Conservation (phyloP, 176 grass and related monocot genomes). For the Saccharum officinarum region DNA sequence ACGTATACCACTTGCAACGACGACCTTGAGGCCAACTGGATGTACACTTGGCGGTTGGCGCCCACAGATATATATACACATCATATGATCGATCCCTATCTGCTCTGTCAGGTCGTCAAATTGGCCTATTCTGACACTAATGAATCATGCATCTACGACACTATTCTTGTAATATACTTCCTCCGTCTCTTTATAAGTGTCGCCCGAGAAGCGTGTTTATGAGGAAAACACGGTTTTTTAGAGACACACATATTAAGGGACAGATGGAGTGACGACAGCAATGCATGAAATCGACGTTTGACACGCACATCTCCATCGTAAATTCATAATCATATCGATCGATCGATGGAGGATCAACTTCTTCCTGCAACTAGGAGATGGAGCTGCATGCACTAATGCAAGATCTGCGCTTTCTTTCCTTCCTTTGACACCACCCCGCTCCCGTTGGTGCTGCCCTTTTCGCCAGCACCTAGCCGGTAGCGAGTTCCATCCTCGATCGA, state of each 20-base stretch:
- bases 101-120: neutral
- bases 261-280: neutral
- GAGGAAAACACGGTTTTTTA: too few species aligned
- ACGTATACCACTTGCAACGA: neutral
- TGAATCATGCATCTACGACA: neutral
- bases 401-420: neutral
- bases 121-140: conserved; percentile 4
- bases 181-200: neutral
- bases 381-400: too few species aligned
- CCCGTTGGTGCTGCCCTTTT: neutral
- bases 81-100: neutral
- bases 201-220: too few species aligned
- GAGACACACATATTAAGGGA: too few species aligned
- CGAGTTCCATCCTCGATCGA: neutral
- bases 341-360: neutral
- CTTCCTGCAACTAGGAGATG: neutral
- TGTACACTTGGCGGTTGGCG: neutral
- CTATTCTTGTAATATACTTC: neutral
- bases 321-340: neutral
- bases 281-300: neutral
- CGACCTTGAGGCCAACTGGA: neutral
- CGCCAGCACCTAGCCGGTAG: conserved; percentile 4
- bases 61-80: neutral
- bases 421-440: neutral
- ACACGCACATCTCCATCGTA: neutral